phyloP scores from a whole-genome alignment of 139 green algal genomes.

The Volvox africanus region DNA sequence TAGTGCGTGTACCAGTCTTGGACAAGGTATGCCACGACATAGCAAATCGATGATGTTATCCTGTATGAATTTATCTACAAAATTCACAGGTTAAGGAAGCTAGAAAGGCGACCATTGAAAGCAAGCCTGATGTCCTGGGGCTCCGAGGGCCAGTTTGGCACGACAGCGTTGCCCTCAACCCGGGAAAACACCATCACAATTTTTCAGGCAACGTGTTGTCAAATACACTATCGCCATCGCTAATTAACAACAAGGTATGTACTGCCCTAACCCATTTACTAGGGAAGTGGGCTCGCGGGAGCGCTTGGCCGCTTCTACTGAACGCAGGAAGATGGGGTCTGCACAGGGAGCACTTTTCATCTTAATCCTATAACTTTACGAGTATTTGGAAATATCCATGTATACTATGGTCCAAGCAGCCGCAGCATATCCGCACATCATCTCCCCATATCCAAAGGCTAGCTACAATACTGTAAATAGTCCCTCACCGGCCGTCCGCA shows the following conservation, averaged over 20 bases:
- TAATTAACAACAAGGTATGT: slow-evolving; percentile 38
- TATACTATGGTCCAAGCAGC: no score
- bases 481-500: no score
- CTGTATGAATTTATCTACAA: background rate
- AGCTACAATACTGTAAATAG: no score
- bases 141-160: slow-evolving; percentile 11
- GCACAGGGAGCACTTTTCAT: no score
- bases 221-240: slow-evolving; percentile 13
- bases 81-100: slow-evolving; percentile 36
- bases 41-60: background rate
- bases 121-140: slow-evolving; percentile 42
- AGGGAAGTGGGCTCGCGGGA: no score
- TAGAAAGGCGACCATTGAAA: slow-evolving; percentile 11
- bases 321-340: no score
- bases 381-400: no score
- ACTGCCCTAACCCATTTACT: background rate
- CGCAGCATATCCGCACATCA: no score
- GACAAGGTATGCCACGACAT: background rate
- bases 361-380: no score
- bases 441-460: no score
- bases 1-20: background rate
- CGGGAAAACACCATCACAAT: slow-evolving; percentile 18
- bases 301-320: no score
- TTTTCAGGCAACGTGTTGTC: background rate
- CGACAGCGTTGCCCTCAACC: background rate